phyloP scores from a whole-genome alignment of 164 flowering plant genomes.

The Cinnamomum micranthum region DNA sequence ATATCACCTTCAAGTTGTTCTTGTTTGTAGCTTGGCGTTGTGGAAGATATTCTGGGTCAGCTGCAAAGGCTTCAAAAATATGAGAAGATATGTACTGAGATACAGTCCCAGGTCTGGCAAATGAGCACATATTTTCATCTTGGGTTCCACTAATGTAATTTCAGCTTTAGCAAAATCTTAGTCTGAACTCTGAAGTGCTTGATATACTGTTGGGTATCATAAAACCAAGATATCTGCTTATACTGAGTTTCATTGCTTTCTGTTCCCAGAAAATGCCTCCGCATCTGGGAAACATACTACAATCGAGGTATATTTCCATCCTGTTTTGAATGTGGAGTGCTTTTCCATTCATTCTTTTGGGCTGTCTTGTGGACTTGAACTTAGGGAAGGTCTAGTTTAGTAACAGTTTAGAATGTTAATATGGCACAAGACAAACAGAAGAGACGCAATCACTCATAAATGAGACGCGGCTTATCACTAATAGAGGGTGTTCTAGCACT shows the following conservation, averaged over 20 bases:
- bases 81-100: slow-evolving; percentile 33
- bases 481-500: background rate
- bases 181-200: background rate
- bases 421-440: background rate
- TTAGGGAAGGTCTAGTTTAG: background rate
- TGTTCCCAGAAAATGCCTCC: slow-evolving; percentile 33
- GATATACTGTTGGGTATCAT: background rate
- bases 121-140: background rate
- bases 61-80: slow-evolving; percentile 43
- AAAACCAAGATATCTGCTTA: background rate
- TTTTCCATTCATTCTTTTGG: background rate
- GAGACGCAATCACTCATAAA: background rate
- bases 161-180: background rate
- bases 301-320: slow-evolving; percentile 36
- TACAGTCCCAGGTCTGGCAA: slow-evolving; percentile 53
- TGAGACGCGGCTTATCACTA: background rate
- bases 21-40: slow-evolving; percentile 41
- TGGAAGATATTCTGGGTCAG: slow-evolving; percentile 51
- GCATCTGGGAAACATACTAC: slow-evolving; percentile 13
- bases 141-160: background rate
- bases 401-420: background rate
- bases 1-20: background rate
- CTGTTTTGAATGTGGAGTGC: background rate
- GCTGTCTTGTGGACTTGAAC: background rate
- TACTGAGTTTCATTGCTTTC: background rate